Conservation (phyloP, 2,329 filamentous ascomycete genomes). For the Arachnopeziza araneosa region DNA sequence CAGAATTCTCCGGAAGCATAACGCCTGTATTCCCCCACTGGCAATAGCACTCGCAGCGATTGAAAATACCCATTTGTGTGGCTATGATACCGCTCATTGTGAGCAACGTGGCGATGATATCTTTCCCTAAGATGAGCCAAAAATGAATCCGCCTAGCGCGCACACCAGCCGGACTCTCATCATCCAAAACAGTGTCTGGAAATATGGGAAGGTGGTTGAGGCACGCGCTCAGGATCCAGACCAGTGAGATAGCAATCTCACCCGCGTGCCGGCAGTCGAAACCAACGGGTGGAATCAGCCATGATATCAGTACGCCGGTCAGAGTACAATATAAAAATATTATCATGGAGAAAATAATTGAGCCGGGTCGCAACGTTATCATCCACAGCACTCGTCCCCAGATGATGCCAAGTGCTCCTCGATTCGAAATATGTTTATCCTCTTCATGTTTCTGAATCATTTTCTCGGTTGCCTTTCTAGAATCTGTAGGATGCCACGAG, state of each 20-base stretch:
- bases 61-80: conserved; percentile 8
- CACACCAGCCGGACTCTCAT: neutral
- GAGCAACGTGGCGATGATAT: neutral
- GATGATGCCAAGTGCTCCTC: neutral
- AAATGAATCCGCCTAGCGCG: neutral
- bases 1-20: neutral
- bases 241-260: neutral
- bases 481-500: conserved; percentile 1
- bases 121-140: conserved; percentile 1
- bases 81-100: conserved; percentile 5
- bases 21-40: conserved; percentile 4
- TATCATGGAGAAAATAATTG: neutral
- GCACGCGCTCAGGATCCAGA: neutral
- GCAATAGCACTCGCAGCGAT: conserved; percentile 7
- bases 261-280: conserved; percentile 4
- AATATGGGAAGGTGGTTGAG: neutral
- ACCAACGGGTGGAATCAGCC: neutral
- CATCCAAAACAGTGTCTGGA: neutral
- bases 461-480: neutral
- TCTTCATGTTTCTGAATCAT: neutral
- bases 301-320: conserved; percentile 2
- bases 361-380: neutral
- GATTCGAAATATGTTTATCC: neutral
- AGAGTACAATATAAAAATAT: neutral
- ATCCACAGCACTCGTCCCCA: neutral